phyloP scores from a whole-genome alignment of 2,329 filamentous ascomycete genomes.

The Dothideomycetes sp. region DNA sequence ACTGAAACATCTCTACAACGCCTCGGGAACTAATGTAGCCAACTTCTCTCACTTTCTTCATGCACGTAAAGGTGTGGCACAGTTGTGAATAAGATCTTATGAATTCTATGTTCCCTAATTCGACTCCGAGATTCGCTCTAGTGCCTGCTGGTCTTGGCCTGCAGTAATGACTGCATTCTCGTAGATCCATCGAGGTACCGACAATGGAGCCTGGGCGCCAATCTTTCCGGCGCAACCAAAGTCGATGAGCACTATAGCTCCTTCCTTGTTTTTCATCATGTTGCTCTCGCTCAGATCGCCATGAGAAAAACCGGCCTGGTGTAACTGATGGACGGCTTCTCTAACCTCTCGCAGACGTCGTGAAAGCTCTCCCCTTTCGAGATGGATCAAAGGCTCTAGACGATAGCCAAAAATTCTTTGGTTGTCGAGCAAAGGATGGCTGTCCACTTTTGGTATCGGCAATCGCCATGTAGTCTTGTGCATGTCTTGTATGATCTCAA shows the following conservation, averaged over 20 bases:
- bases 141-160: too few species aligned
- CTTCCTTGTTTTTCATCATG: not conserved
- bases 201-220: not conserved
- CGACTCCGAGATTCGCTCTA: too few species aligned
- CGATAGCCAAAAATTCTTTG: too few species aligned
- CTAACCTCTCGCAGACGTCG: not conserved
- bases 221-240: not conserved
- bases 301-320: conserved; percentile 1
- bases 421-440: not conserved
- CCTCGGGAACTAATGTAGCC: not conserved
- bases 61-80: too few species aligned
- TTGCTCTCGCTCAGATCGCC: conserved; percentile 1
- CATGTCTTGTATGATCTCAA: conserved; percentile 1
- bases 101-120: too few species aligned
- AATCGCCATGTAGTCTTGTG: not conserved
- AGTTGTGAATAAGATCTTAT: too few species aligned
- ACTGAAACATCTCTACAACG: conserved; percentile 1
- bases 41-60: not conserved
- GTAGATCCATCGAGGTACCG: not conserved
- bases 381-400: too few species aligned
- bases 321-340: not conserved
- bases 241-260: conserved; percentile 1
- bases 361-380: not conserved
- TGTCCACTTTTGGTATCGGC: not conserved
- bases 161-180: not conserved